Evolutionary conservation across 2,329 filamentous ascomycete genomes (phyloP).

Genomic region (Cladobotryum protrusum): DNA sequence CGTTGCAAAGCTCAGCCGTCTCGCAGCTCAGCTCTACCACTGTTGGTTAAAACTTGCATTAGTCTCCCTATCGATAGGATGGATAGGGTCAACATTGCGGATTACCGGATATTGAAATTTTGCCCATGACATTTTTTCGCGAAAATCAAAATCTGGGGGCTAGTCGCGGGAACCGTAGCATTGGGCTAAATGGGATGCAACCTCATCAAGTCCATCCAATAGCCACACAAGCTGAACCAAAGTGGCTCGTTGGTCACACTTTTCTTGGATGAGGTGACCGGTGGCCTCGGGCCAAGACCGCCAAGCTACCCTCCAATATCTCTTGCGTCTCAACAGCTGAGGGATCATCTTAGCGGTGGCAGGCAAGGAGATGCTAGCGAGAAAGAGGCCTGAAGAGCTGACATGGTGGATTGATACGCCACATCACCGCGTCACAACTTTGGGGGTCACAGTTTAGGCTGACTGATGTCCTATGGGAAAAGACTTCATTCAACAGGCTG

Average conservation of each 20-base stretch:
- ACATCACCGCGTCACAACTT: background rate
- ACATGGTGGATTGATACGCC: background rate
- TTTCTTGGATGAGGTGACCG: too few species aligned
- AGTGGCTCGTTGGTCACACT: background rate
- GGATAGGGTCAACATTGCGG: background rate
- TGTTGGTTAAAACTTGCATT: slow-evolving; percentile 3
- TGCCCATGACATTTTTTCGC: background rate
- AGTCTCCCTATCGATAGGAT: background rate
- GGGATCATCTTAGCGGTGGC: background rate
- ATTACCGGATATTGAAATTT: slow-evolving; percentile 1
- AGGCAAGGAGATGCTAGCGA: background rate
- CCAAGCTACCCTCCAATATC: background rate
- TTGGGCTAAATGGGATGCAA: too few species aligned
- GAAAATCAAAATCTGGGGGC: background rate
- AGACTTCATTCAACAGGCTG: background rate
- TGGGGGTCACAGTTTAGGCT: too few species aligned
- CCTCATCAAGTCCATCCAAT: too few species aligned
- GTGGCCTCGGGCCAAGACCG: background rate
- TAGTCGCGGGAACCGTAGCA: too few species aligned
- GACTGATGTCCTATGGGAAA: background rate
- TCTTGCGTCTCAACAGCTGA: background rate
- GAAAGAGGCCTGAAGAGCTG: background rate
- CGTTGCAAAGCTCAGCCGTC: slow-evolving; percentile 11
- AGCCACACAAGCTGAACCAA: background rate
- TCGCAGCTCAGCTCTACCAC: slow-evolving; percentile 2